phyloP scores from a whole-genome alignment of 768 basidiomycete genomes.

The Gloeostereum incarnatum region DNA sequence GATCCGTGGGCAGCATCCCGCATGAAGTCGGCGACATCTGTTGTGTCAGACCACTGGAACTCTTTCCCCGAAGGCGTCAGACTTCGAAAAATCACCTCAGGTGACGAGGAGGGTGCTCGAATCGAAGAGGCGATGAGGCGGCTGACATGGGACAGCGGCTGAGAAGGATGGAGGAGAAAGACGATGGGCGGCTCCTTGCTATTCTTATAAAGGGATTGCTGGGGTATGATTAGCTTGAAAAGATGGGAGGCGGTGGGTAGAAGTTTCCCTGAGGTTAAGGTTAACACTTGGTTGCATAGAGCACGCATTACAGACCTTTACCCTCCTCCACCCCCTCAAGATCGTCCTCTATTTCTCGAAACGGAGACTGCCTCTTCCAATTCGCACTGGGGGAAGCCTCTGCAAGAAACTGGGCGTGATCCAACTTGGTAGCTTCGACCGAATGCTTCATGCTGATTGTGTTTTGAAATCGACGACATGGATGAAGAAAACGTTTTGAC shows the following conservation, averaged over 20 bases:
- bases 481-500: too few species aligned
- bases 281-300: constrained; percentile 1
- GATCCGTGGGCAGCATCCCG: constrained; percentile 47
- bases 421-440: constrained; percentile 29
- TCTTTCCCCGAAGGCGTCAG: constrained; percentile 18
- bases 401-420: constrained; percentile 34
- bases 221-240: constrained; percentile 56
- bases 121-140: constrained; percentile 43
- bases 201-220: constrained; percentile 5
- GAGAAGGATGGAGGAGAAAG: constrained; percentile 59
- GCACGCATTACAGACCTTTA: constrained; percentile 21
- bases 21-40: constrained; percentile 59
- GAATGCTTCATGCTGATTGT: too few species aligned
- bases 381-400: constrained; percentile 22
- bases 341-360: too few species aligned
- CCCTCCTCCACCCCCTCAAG: constrained; percentile 18
- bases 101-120: constrained; percentile 20
- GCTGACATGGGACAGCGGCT: constrained; percentile 57
- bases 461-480: too few species aligned
- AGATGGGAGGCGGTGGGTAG: constrained; percentile 54
- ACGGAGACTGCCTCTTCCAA: constrained; percentile 19
- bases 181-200: constrained; percentile 32
- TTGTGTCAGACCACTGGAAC: constrained; percentile 55
- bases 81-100: constrained; percentile 36
- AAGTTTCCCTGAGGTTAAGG: constrained; percentile 36